Evolutionary conservation across 495 filamentous ascomycete genomes (phyloP).

Genomic region (Penicillium canariense): DNA sequence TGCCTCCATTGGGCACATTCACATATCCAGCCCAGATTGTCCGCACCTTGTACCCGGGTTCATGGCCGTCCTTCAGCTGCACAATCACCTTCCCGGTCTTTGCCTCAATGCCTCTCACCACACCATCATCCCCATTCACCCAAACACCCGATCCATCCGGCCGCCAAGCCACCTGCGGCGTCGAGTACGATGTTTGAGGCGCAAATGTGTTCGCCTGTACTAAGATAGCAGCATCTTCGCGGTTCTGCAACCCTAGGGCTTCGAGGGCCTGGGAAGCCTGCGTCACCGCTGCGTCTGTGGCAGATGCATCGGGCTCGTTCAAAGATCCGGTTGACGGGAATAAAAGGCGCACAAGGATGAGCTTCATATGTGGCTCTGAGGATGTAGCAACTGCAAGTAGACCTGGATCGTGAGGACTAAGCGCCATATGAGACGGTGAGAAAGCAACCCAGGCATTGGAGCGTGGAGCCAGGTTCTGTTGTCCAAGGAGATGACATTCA

Average conservation of each 20-base stretch:
- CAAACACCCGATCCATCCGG: conserved; percentile 64
- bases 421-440: conserved; percentile 56
- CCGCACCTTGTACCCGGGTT: conserved; percentile 60
- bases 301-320: conserved; percentile 3
- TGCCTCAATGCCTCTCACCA: conserved; percentile 61
- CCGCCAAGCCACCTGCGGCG: conserved; percentile 62
- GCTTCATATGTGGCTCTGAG: conserved; percentile 62
- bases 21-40: conserved; percentile 63
- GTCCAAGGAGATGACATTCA: conserved; percentile 45
- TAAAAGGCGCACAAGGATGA: conserved; percentile 60
- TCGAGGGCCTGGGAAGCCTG: conserved; percentile 52
- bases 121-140: conserved; percentile 70
- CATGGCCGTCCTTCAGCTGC: conserved; percentile 53
- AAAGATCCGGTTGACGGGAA: conserved; percentile 36
- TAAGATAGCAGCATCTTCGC: conserved; percentile 59
- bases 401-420: conserved; percentile 53
- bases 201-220: conserved; percentile 60
- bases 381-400: conserved; percentile 63
- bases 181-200: conserved; percentile 67
- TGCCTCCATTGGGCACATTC: conserved; percentile 26
- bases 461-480: conserved; percentile 62
- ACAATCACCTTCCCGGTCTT: conserved; percentile 57
- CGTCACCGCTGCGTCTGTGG: conserved; percentile 24
- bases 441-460: conserved; percentile 65
- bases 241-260: conserved; percentile 49